phyloP scores from a whole-genome alignment of 495 filamentous ascomycete species.

The Neurospora intermedia region DNA sequence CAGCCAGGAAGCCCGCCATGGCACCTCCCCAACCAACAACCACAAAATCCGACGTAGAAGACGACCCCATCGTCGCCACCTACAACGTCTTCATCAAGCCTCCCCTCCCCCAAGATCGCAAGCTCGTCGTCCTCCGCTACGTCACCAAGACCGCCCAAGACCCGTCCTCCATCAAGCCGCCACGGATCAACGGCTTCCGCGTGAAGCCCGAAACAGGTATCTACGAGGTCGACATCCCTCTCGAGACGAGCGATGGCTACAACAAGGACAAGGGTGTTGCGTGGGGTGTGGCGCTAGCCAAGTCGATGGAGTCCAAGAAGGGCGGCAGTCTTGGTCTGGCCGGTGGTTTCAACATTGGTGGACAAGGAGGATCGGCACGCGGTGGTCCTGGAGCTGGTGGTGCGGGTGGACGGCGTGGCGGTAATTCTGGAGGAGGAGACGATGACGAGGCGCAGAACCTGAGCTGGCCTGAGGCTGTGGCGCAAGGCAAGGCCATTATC shows the following conservation, averaged over 20 bases:
- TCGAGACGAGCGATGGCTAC: constrained; percentile 30
- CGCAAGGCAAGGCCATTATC: constrained; percentile 32
- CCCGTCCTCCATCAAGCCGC: constrained; percentile 17
- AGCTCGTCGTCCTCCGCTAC: constrained; percentile 35
- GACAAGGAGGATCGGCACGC: constrained; percentile 3
- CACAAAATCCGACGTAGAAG: constrained; percentile 13
- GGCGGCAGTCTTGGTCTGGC: constrained; percentile 36
- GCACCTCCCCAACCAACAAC: background rate
- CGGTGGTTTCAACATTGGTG: constrained; percentile 36
- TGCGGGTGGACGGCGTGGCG: constrained; percentile 9
- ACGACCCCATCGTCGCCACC: constrained; percentile 37
- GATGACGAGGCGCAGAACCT: constrained; percentile 20
- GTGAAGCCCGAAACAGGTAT: constrained; percentile 35
- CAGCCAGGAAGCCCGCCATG: background rate
- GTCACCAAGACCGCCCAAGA: constrained; percentile 27
- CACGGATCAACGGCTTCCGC: constrained; percentile 27
- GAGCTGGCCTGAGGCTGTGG: constrained; percentile 34
- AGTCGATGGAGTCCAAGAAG: constrained; percentile 33
- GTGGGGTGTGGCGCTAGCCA: constrained; percentile 32
- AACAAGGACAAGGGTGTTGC: constrained; percentile 36
- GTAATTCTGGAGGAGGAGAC: constrained; percentile 3
- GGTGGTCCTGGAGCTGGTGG: background rate
- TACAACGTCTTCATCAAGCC: constrained; percentile 41
- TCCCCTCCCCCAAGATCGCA: constrained; percentile 25
- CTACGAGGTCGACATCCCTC: constrained; percentile 38